A percentile compares a stretch with the other conserved stretches of the same genome.
Evolutionary conservation across 2,329 filamentous ascomycete species (phyloP).

Genomic region (Didymella lethalis): DNA sequence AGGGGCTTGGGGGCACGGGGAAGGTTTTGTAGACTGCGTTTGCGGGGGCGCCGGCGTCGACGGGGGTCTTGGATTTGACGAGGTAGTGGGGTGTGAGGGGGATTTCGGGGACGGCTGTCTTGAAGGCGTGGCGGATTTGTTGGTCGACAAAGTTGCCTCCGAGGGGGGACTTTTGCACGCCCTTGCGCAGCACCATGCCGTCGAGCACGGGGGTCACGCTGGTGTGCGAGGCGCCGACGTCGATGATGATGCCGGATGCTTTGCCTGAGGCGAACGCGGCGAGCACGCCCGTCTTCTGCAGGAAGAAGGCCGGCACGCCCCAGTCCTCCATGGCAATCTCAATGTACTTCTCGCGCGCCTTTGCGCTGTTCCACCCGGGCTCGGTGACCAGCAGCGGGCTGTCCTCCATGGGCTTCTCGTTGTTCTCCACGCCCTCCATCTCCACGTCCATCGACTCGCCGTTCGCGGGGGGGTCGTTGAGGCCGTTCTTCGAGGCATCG

Average conservation of each 20-base stretch:
- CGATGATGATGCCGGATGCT: constrained; percentile 88
- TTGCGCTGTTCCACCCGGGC: constrained; percentile 87
- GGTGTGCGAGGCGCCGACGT: constrained; percentile 87
- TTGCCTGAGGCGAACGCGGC: constrained; percentile 94
- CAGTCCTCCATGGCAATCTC: constrained; percentile 98
- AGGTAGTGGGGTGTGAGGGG: constrained; percentile 85
- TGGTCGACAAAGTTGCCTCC: constrained; percentile 90
- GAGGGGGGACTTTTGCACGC: constrained; percentile 82
- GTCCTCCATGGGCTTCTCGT: constrained; percentile 80
- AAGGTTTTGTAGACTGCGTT: constrained; percentile 80
- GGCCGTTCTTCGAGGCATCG: constrained; percentile 75
- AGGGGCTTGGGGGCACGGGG: constrained; percentile 65
- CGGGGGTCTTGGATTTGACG: constrained; percentile 84
- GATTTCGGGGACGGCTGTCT: constrained; percentile 70
- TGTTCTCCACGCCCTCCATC: constrained; percentile 67
- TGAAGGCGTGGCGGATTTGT: constrained; percentile 84
- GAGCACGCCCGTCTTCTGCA: constrained; percentile 87
- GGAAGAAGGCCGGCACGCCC: constrained; percentile 93
- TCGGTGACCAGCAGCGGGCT: constrained; percentile 94
- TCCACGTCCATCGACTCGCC: constrained; percentile 62
- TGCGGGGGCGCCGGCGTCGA: constrained; percentile 83
- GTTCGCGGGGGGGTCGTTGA: constrained; percentile 69
- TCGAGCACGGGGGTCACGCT: constrained; percentile 93
- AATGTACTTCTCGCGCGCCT: constrained; percentile 90
- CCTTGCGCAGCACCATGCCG: constrained; percentile 88